phyloP scores from a whole-genome alignment of 106 monocot genomes.

The Dendrobium officinale region DNA sequence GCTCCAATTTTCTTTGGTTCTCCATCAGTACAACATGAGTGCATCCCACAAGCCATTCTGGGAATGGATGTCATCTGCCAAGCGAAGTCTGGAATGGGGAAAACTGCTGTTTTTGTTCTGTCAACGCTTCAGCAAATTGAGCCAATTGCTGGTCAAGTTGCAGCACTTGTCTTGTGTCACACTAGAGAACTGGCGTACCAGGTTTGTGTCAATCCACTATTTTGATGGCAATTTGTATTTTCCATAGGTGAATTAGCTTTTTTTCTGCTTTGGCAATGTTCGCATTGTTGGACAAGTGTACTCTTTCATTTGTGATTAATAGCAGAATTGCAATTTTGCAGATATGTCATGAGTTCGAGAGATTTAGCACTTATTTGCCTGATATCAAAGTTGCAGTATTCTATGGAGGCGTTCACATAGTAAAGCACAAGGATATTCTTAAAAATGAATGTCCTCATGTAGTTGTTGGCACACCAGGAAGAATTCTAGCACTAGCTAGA shows the following conservation, averaged over 20 bases:
- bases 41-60: constrained; percentile 98
- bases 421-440: constrained; percentile 76
- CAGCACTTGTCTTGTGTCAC: constrained; percentile 92
- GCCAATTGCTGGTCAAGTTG: constrained; percentile 89
- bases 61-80: constrained; percentile 99
- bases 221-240: neutral
- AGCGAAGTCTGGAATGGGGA: constrained; percentile 99
- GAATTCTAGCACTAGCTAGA: constrained; percentile 83
- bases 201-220: constrained; percentile 25
- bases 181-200: constrained; percentile 95
- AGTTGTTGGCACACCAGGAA: constrained; percentile 96
- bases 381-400: constrained; percentile 93
- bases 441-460: constrained; percentile 98
- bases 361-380: constrained; percentile 85
- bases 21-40: constrained; percentile 98
- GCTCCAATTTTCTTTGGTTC: constrained; percentile 94
- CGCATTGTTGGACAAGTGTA: neutral
- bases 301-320: neutral
- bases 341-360: constrained; percentile 98
- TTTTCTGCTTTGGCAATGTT: neutral
- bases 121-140: constrained; percentile 96
- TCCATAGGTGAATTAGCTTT: neutral
- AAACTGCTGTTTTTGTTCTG: constrained; percentile 98
- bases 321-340: constrained; percentile 19
- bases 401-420: constrained; percentile 91